Base-by-base conservation (phyloP, 2,329 filamentous ascomycete species). In the Aspergillus arachidicola region DNA sequence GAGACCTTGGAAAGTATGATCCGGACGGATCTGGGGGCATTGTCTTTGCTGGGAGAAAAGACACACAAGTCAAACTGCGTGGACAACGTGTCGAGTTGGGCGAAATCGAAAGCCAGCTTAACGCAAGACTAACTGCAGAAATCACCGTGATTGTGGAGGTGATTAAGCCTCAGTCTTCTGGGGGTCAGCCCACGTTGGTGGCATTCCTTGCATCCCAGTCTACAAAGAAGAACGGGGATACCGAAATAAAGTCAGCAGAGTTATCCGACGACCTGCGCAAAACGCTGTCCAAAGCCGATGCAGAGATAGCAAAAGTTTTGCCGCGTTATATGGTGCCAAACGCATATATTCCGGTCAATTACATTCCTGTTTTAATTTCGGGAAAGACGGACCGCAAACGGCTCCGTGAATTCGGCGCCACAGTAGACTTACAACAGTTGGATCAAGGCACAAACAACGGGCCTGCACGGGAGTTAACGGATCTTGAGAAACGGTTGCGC, bases 121-220 rank as follows among this genome's bases (percentile, higher is more conserved):
- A 68, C 41, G 69, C 66, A 14, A 64, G 70, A 45, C 62, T 78
- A n/a, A 71, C 72, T 7, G 62, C 72, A 1, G 71, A 73, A 7
- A 62, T 72, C 12, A 79, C 78, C 3, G 76, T 84, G 0, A 81
- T 84, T 30, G 81, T 78, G 2, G 84, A 86, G 66, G 82, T 86
- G 14, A 81, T 86, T 67, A 66, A 64, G 2, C 72, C 75, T 3
- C 68, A 71, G n/a, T 69, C 67, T 7, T 64, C 69, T 14, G 69
- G 72, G 0, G 67, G 70, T 2, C 73, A 77, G 50, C 61, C 71
- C 3, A 75, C 69, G 1, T 64, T 77, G 23, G 73, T 77, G 0
- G 74, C 73, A 19, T 77, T 77, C 36, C 61, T 76, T 54, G 68
- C 74, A 6, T 64, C 65, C 1, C 69, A 74, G 26, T 69, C 73